Base-by-base conservation (phyloP, 2,329 filamentous ascomycete genomes). In the Dactylonectria estremocensis region DNA sequence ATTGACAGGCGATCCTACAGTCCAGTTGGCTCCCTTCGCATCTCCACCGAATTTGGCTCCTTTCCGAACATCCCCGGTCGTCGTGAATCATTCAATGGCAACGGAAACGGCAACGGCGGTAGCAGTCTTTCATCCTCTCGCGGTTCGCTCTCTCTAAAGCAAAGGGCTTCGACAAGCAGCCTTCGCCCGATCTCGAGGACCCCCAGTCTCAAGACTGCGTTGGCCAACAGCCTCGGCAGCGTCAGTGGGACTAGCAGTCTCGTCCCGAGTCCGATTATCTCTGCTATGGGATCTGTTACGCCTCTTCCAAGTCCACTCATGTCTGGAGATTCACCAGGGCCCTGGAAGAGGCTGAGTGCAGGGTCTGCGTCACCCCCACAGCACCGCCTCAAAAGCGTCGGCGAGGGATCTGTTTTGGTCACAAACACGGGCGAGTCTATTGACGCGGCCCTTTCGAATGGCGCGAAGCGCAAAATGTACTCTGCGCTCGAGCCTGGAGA, bases 251-350 rank as follows among this genome's bases (percentile, higher is more conserved):
- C 91, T 13, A 92, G 88, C 74, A 94, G 92, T 3, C 83, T 87
- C 33, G 85, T 92, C n/a, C 89, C 92, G 7, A 95, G 92, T 63
- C 93, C 93, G 3, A 88, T 93, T 70, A 89, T 95, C 61, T 88
- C 90, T 66, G 92, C 92, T 52, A 92, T 95, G 89, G 90, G 91
- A 68, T 92, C 94, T 78, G 83, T 96, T 69, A 95, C 93, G 3
- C 93, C 93, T 62, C 83, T 96, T 37, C 93, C 93, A 3, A 95
- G 93, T 22, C 93, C 93, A 4, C 85, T 95, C 52, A 85, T 92
- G 74, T 86, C 86, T 5, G 84, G 84, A 69, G 90, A 91, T 74
- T 92, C 91, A 1, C 89, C 90, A 13, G 90, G 91, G 28, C 90
- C 91, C 22, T 91, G 91, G 91, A 90, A 86, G 78, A 85, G 84